A percentile compares a stretch with the other conserved stretches of the same genome.
Conservation (phyloP, 805 yeast species). For the Torulaspora maleeae region DNA sequence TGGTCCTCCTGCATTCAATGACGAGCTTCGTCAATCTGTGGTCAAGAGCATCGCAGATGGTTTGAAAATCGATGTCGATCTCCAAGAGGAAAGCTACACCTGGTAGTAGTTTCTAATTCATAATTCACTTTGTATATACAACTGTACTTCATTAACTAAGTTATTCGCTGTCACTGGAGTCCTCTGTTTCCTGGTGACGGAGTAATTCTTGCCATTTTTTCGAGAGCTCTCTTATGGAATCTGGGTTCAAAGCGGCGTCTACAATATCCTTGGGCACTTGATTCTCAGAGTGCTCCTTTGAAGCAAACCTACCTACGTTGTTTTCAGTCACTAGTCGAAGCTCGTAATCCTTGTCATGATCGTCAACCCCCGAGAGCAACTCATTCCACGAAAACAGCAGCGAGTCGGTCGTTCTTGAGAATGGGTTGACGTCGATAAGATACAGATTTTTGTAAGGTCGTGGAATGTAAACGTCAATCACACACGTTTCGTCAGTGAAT, state of each 20-base stretch:
- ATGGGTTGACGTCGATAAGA: conserved; percentile 85
- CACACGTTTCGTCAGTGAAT: conserved; percentile 54
- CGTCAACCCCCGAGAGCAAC: conserved; percentile 35
- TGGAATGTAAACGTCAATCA: conserved; percentile 80
- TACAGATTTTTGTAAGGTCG: conserved; percentile 61
- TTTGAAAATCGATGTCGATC: conserved; percentile 30
- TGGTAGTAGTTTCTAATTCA: conserved; percentile 18
- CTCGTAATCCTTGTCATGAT: conserved; percentile 39
- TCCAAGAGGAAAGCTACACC: conserved; percentile 35
- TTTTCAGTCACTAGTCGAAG: conserved; percentile 64
- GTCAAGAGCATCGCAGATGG: conserved; percentile 36
- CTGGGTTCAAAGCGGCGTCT: conserved; percentile 69
- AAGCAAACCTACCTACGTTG: conserved; percentile 70
- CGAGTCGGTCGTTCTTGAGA: conserved; percentile 70
- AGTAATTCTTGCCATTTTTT: conserved; percentile 51
- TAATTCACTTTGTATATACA: background rate
- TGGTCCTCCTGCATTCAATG: conserved; percentile 60
- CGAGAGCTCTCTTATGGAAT: conserved; percentile 64
- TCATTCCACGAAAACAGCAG: conserved; percentile 84
- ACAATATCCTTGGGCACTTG: conserved; percentile 90
- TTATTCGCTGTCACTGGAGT: background rate
- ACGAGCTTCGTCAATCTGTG: conserved; percentile 47
- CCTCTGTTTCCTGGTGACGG: conserved; percentile 25
- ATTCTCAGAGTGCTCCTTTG: conserved; percentile 81
- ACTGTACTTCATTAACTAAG: background rate